Base-by-base conservation (phyloP, 352 stramenopile species). In the Globisporangium carolinianum region DNA sequence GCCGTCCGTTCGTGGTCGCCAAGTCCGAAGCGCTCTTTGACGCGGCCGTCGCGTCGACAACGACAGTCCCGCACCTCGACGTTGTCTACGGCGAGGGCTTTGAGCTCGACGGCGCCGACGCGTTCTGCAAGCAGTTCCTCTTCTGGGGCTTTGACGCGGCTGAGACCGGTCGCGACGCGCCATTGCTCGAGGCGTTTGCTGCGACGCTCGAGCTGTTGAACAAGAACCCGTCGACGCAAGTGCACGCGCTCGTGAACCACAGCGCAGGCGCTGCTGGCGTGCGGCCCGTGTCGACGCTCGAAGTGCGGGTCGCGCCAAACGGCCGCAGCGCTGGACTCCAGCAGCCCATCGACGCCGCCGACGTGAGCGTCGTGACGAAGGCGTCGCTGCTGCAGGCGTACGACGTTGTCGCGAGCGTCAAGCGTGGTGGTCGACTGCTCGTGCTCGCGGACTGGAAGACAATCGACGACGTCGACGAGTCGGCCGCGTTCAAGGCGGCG, bases 101-200 rank as follows among this genome's bases (percentile, higher is more conserved):
- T 10, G 75, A 87, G 51, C 65, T 83, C 14, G 61, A 66, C 11
- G 68, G 59, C 38, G 57, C 57, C 0, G 76, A 81, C 37, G 71
- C 72, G 1, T 87, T 79, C 66, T 80, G 85, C 9, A 96, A 91
- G 57, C 85, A 97, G 67, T 96, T 87, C 68, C 73, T 97, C 51
- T 90, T 97, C 63, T 97, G 79, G 70, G 86, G 87, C 43, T 96
- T 91, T 63, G 85, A 89, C 43, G 85, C 80, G 50, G 71, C 88
- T 39, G 74, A 82, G 18, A 53, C 42, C 24, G 63, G 76, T 57
- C 71, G 73, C 47, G 68, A 70, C 39, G 65, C 59, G 0, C 52
- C 67, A 18, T 66, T 83, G 11, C 69, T 62, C 37, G 54, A 54
- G 24, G 53, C 62, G 39, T 87, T 85, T 57, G 42, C 57, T 24